Evolutionary conservation across 192 early-diverging fungal species (phyloP).

Genomic region (Linnemannia exigua): DNA sequence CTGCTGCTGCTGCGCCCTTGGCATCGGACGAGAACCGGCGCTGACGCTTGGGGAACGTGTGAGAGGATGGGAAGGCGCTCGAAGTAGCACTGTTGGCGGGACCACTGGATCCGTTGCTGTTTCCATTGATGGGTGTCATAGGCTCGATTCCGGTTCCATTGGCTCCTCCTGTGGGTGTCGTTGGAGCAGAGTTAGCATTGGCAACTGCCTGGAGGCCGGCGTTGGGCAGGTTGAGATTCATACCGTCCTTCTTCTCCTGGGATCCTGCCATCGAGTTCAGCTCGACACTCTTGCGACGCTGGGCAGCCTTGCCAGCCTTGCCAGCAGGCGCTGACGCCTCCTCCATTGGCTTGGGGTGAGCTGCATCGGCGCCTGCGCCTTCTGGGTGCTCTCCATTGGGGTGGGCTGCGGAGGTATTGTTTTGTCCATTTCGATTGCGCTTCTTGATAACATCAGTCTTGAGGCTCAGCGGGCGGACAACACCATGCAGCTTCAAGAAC

Average conservation of each 20-base stretch:
- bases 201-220: not conserved
- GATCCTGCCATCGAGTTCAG: constrained; percentile 16
- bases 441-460: constrained; percentile 94
- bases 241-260: constrained; percentile 37
- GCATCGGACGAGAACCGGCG: constrained; percentile 59
- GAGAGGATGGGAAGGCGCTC: constrained; percentile 27
- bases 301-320: constrained; percentile 29
- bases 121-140: constrained; percentile 7
- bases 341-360: constrained; percentile 31
- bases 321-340: constrained; percentile 14
- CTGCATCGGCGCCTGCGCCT: constrained; percentile 5
- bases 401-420: constrained; percentile 14
- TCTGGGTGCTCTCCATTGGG: constrained; percentile 25
- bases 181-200: constrained; percentile 29
- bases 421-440: constrained; percentile 77
- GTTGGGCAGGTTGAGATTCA: constrained; percentile 34
- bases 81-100: not conserved
- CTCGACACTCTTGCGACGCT: constrained; percentile 50
- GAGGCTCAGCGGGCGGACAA: constrained; percentile 87
- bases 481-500: constrained; percentile 95
- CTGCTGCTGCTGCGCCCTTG: constrained; percentile 37
- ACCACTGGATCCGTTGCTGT: constrained; percentile 2
- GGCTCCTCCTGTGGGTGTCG: constrained; percentile 41
- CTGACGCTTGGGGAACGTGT: constrained; percentile 54
- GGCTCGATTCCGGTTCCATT: not conserved